A percentile compares a stretch with the other conserved stretches of the same genome.
Evolutionary conservation across 1,284 basidiomycete species (phyloP).

Genomic region (Mycosarcoma mackinlayi): DNA sequence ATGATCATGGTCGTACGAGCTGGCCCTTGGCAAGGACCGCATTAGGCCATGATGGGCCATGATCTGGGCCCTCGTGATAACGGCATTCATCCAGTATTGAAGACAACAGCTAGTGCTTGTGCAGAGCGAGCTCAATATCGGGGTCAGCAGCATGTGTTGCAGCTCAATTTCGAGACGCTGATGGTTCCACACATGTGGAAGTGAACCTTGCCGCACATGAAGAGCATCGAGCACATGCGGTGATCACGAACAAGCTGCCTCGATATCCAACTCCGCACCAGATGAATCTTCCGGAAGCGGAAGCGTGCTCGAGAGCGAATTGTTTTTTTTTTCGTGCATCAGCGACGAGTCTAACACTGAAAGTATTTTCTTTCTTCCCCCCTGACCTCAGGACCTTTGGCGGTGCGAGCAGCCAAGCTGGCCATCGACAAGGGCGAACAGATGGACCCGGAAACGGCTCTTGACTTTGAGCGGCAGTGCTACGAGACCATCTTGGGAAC

Average conservation of each 20-base stretch:
- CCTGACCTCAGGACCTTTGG: conserved; percentile 78
- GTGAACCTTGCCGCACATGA: too few species aligned
- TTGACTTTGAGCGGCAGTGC: conserved; percentile 86
- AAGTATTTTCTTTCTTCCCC: background rate
- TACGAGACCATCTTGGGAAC: conserved; percentile 85
- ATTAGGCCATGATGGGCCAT: too few species aligned
- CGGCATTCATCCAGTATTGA: too few species aligned
- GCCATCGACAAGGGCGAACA: conserved; percentile 84
- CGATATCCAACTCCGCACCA: conserved; percentile 10
- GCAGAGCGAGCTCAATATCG: too few species aligned
- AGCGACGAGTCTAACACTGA: conserved; percentile 20
- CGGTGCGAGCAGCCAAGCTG: conserved; percentile 86
- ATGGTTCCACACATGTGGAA: too few species aligned
- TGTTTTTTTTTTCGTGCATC: too few species aligned
- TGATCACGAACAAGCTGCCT: background rate
- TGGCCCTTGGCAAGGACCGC: too few species aligned
- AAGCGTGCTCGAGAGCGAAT: background rate
- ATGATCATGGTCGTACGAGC: conserved; percentile 1
- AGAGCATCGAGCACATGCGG: conserved; percentile 5
- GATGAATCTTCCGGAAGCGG: conserved; percentile 12
- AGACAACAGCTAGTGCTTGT: too few species aligned
- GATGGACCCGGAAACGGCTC: conserved; percentile 75
- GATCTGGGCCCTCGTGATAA: too few species aligned
- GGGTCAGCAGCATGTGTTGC: too few species aligned
- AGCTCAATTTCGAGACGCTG: too few species aligned